Base-by-base conservation (phyloP, 805 yeast species). In the Wickerhamomyces mucosus region DNA sequence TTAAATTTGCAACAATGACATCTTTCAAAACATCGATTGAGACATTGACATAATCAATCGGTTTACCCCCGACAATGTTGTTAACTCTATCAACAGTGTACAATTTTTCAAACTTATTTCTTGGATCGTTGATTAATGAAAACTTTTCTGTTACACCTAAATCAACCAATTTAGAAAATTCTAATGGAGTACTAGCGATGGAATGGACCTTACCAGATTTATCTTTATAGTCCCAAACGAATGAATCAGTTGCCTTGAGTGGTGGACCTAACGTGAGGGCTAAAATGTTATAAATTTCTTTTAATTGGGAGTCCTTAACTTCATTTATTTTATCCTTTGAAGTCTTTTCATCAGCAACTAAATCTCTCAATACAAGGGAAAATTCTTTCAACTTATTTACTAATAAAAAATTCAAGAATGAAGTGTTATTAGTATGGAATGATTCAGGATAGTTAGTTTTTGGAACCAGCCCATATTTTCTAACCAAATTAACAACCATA, bases 401-500 rank as follows among this genome's bases (percentile, higher is more conserved):
- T 42, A 83, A 56, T 25, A 79, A 52, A 42, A 65, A 59, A 58
- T 81, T 79, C 67, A 81, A 64, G 28, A 75, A 63, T 8, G 60
- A 50, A 7, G 80, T 66, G 13, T 79, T 38, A 8, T 38, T 61
- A 27, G 72, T 69, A 41, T 53, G 60, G 13, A 70, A 62, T 35
- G 71, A 58, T 51, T 83, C 94, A 11, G 83, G 83, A 55, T 70
- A 83, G 12, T 75, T 53, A 40, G 67, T 68, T 50, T 77, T 68
- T 18, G 95, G 95, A 36, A 83, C 79, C 28, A 78, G 45, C n/a
- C 95, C 94, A 46, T 83, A 83, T 56, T 83, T 83, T 37, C 73
- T 69, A 22, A 82, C 73, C 36, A 83, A 53, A 52, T 82, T 80
- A 27, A 76, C 65, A 53, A 82, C 69, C 88, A 83, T 77, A 43